Conservation (phyloP, 2,329 filamentous ascomycete genomes). For the Fusarium cicatricum region DNA sequence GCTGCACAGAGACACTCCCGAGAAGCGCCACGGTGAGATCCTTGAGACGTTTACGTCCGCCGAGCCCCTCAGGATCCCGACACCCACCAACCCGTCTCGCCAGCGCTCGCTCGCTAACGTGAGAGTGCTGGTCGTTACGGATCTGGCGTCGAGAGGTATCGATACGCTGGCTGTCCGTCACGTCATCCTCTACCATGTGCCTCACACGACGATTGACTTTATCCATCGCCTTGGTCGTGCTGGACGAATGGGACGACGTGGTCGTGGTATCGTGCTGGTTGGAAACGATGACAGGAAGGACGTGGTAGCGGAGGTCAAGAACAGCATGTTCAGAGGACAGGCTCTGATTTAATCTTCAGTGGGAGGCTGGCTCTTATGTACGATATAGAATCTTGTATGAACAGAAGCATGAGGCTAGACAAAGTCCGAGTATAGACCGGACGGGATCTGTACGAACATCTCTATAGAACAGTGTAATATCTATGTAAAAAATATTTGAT, state of each 20-base stretch:
- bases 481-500: not conserved
- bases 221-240: slow-evolving; percentile 94
- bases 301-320: slow-evolving; percentile 88
- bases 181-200: slow-evolving; percentile 96
- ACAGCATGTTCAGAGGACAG: slow-evolving; percentile 86
- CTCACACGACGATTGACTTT: slow-evolving; percentile 96
- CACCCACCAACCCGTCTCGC: slow-evolving; percentile 44
- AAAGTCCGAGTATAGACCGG: slow-evolving; percentile 11
- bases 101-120: slow-evolving; percentile 73
- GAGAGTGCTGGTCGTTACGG: slow-evolving; percentile 93
- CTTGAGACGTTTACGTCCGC: slow-evolving; percentile 75
- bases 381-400: slow-evolving; percentile 33
- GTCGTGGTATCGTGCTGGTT: slow-evolving; percentile 88
- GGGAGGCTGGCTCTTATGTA: slow-evolving; percentile 25
- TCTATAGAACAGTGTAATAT: slow-evolving; percentile 16
- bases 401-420: slow-evolving; percentile 7
- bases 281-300: slow-evolving; percentile 90
- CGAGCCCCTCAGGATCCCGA: slow-evolving; percentile 50
- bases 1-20: slow-evolving; percentile 83
- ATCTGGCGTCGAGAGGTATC: slow-evolving; percentile 90
- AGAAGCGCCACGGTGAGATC: slow-evolving; percentile 79
- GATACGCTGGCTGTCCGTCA: slow-evolving; percentile 91
- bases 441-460: slow-evolving; percentile 20
- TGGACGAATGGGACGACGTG: slow-evolving; percentile 90
- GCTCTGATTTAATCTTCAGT: slow-evolving; percentile 68